Evolutionary conservation across 345 rosid genomes (phyloP).

Genomic region (Euclidium syriacum): DNA sequence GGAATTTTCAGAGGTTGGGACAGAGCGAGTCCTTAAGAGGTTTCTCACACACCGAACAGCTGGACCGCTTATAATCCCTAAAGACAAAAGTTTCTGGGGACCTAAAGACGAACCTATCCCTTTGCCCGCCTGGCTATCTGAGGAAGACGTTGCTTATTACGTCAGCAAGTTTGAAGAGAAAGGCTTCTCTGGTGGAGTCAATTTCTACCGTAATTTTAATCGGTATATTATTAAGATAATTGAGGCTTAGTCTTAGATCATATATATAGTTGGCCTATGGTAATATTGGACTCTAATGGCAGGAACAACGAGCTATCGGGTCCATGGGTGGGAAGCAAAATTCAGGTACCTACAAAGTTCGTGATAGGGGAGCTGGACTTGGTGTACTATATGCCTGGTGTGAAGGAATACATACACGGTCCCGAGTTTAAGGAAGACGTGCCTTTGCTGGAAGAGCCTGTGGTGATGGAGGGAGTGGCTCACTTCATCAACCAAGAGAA

Average conservation of each 20-base stretch:
- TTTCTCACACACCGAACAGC: conserved; percentile 18
- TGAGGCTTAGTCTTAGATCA: background rate
- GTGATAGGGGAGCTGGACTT: conserved; percentile 12
- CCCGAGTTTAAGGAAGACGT: conserved; percentile 24
- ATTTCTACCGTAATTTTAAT: conserved; percentile 29
- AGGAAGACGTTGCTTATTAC: conserved; percentile 28
- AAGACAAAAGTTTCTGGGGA: conserved; percentile 30
- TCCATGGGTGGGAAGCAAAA: conserved; percentile 26
- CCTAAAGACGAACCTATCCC: conserved; percentile 4
- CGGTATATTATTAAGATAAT: background rate
- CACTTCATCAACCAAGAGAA: conserved; percentile 29
- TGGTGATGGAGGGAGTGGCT: conserved; percentile 27
- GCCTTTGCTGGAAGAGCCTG: conserved; percentile 26
- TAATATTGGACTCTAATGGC: too few species aligned
- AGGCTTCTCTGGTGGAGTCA: conserved; percentile 26
- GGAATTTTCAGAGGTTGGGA: conserved; percentile 26
- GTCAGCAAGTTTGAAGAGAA: conserved; percentile 26
- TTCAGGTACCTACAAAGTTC: conserved; percentile 25
- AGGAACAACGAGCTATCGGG: conserved; percentile 25
- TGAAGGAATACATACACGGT: conserved; percentile 26
- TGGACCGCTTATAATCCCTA: conserved; percentile 14
- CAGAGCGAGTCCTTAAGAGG: conserved; percentile 21
- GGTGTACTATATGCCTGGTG: conserved; percentile 16
- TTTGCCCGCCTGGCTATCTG: conserved; percentile 25
- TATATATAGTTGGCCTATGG: background rate